Evolutionary conservation across 441 rosid species (phyloP).

Genomic region (Euphorbia corollata): DNA sequence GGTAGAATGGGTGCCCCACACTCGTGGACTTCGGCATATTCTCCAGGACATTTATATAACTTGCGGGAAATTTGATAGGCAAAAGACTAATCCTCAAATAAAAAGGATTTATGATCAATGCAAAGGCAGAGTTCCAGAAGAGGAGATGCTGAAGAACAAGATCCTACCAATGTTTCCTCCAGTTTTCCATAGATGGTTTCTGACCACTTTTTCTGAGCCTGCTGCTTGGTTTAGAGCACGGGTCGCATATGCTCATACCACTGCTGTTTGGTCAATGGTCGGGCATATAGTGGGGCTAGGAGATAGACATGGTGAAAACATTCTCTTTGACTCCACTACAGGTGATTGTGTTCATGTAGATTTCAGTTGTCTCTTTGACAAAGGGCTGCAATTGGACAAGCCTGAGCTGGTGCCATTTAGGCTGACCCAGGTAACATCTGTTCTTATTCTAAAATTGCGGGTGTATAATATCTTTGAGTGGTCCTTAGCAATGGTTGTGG

Average conservation of each 20-base stretch:
- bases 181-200: conserved; percentile 91
- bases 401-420: conserved; percentile 99
- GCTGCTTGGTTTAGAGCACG: conserved; percentile 99
- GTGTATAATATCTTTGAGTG: too few relatives aligned
- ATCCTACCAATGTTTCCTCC: conserved; percentile 98
- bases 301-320: conserved; percentile 97
- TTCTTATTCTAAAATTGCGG: conserved; percentile 3
- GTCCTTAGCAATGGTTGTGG: background rate
- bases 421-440: conserved; percentile 72
- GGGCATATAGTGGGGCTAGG: conserved; percentile 99
- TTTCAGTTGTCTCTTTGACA: conserved; percentile 98
- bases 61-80: conserved; percentile 84
- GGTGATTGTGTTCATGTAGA: conserved; percentile 99
- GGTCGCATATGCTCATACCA: conserved; percentile 92
- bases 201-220: conserved; percentile 96
- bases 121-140: conserved; percentile 76
- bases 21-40: conserved; percentile 94
- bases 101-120: conserved; percentile 88
- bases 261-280: conserved; percentile 99
- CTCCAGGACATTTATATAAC: conserved; percentile 81
- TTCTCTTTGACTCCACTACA: conserved; percentile 94
- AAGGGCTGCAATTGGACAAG: conserved; percentile 94
- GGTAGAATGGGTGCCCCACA: conserved; percentile 99
- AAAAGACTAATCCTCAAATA: conserved; percentile 87
- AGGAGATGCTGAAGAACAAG: conserved; percentile 84